Evolutionary conservation across 2,329 filamentous ascomycete species (phyloP).

Genomic region (Ambrosiella xylebori): DNA sequence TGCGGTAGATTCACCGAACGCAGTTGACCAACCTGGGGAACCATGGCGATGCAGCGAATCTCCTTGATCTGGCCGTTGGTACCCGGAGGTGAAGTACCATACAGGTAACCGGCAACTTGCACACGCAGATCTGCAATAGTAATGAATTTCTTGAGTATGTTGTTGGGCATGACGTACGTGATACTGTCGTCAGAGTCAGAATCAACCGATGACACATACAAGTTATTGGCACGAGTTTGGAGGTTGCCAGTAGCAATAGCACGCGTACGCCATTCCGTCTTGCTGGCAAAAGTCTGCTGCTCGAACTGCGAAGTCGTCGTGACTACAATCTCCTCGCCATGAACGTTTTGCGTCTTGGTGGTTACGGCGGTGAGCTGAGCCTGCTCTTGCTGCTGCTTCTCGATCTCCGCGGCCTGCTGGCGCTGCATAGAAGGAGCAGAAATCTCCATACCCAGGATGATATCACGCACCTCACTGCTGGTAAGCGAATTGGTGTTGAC

Average conservation of each 20-base stretch:
- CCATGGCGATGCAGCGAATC: slow-evolving; percentile 89
- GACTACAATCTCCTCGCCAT: slow-evolving; percentile 94
- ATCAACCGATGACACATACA: slow-evolving; percentile 94
- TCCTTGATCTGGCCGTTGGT: slow-evolving; percentile 98
- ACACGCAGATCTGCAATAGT: slow-evolving; percentile 91
- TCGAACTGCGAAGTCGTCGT: slow-evolving; percentile 97
- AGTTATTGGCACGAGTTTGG: slow-evolving; percentile 87
- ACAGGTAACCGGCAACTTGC: slow-evolving; percentile 90
- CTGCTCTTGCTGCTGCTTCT: slow-evolving; percentile 96
- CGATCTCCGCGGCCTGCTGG: slow-evolving; percentile 94
- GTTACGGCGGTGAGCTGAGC: slow-evolving; percentile 92
- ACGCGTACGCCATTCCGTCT: slow-evolving; percentile 95
- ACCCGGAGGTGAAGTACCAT: slow-evolving; percentile 80
- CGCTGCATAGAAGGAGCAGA: slow-evolving; percentile 94
- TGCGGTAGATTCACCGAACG: slow-evolving; percentile 84
- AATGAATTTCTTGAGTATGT: slow-evolving; percentile 95
- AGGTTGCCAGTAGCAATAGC: slow-evolving; percentile 94
- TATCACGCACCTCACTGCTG: slow-evolving; percentile 90
- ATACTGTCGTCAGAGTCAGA: slow-evolving; percentile 66
- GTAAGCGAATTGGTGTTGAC: slow-evolving; percentile 96
- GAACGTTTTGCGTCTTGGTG: slow-evolving; percentile 93
- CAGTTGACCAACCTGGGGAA: slow-evolving; percentile 87
- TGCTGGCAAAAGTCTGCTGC: slow-evolving; percentile 92
- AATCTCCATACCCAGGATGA: slow-evolving; percentile 98
- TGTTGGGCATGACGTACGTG: slow-evolving; percentile 98